Base-by-base conservation (phyloP, 1,139 yeast species). In the Pichia sp. region DNA sequence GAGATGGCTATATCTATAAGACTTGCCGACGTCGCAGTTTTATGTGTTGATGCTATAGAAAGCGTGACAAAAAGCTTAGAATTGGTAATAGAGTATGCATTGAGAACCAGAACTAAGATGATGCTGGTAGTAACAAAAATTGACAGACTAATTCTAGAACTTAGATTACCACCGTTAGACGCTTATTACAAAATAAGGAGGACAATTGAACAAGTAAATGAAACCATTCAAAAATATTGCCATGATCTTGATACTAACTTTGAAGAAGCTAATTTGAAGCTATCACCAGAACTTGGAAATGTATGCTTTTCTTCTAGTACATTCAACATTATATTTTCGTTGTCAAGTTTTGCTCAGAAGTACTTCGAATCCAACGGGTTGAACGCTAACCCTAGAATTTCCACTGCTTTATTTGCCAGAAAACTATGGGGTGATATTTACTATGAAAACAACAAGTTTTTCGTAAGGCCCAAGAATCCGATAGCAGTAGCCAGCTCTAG, bases 21-120 rank as follows among this genome's bases (percentile, higher is more conserved):
- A 34, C 74, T 83, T 1, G 79, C 79, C 0, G 98, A 93, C 60
- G 83, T 86, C 2, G 81, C 80, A 0, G 73, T 85, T 0, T 69
- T 92, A 1, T 87, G 90, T 1, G 74, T 93, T n/a, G 99, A 95
- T 69, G 85, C 79, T 1, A 84, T 90, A 0, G 97, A 92, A 66
- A 98, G 98, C 0, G 66, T 90, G 12, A 80, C 86, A 2, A 71
- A 76, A 27, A 74, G 81, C 47, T 80, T 84, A 30, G 75, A 76
- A 59, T 63, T 72, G 31, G 71, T 81, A 0, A 66, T 89, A 3
- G 73, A 78, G 44, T 77, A 78, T 56, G 79, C 83, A 0, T 58
- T 86, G 6, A 65, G 70, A 30, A 71, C 75, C 8, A 73, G 80
- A 44, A 65, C 83, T 1, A 80, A 85, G 0, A 67, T 91, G 14